These are phyloP conservation scores for Yamadazyma mexicana DNA, from an alignment of 1,139 yeast genomes.

Conservation along the genomic window DNA sequence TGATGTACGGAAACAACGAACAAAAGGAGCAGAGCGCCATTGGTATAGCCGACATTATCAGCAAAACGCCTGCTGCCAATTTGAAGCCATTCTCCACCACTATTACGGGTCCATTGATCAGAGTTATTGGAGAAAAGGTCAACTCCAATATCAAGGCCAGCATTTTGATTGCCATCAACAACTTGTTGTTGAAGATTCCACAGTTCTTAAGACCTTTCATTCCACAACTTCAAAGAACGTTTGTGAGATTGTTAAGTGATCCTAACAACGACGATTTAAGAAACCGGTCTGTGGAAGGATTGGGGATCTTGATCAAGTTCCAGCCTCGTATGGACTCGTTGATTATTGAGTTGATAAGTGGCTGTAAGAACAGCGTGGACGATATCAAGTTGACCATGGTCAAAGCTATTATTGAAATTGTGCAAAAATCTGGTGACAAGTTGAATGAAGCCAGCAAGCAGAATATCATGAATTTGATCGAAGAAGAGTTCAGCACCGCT, in stretches of 20 bases:
- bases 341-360: slow-evolving; percentile 76
- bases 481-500: slow-evolving; percentile 58
- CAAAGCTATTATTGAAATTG: slow-evolving; percentile 82
- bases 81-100: slow-evolving; percentile 89
- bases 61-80: slow-evolving; percentile 77
- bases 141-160: slow-evolving; percentile 90
- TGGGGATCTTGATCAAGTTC: slow-evolving; percentile 81
- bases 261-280: slow-evolving; percentile 70
- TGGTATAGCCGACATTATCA: slow-evolving; percentile 86
- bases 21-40: slow-evolving; percentile 85
- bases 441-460: slow-evolving; percentile 74
- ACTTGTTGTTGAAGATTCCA: slow-evolving; percentile 79
- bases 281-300: slow-evolving; percentile 84
- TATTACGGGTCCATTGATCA: slow-evolving; percentile 95
- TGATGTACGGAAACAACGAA: slow-evolving; percentile 87
- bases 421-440: slow-evolving; percentile 73
- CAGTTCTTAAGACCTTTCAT: slow-evolving; percentile 91
- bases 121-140: slow-evolving; percentile 96
- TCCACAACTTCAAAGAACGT: slow-evolving; percentile 97
- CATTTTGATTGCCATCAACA: slow-evolving; percentile 79
- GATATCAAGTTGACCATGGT: slow-evolving; percentile 87
- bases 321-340: slow-evolving; percentile 95
- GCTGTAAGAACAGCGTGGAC: slow-evolving; percentile 58
- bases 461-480: slow-evolving; percentile 71
- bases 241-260: slow-evolving; percentile 88